Conservation (phyloP, 2,329 filamentous ascomycete species). For the Fusarium coicis region DNA sequence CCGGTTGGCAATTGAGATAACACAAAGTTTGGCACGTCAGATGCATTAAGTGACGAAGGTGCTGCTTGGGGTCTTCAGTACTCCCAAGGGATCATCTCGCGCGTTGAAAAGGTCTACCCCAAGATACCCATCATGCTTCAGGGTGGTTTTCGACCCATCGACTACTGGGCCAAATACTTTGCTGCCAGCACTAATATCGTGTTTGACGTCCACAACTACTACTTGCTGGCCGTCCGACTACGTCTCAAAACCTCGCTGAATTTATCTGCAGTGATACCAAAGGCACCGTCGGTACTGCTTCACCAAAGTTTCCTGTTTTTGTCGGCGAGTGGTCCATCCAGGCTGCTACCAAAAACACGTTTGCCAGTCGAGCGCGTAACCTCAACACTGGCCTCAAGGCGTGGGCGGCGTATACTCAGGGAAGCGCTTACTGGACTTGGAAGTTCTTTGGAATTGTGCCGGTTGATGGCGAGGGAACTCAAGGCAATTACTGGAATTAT, state of each 20-base stretch:
- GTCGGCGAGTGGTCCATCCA: background rate
- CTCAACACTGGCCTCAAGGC: background rate
- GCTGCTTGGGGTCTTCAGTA: background rate
- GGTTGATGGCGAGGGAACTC: background rate
- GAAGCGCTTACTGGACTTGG: background rate
- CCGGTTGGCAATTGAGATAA: background rate
- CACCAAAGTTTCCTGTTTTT: background rate
- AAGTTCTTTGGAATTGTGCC: background rate
- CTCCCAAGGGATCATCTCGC: background rate
- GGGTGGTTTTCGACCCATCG: background rate
- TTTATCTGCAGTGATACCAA: background rate
- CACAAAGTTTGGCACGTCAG: background rate
- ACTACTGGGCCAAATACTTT: background rate
- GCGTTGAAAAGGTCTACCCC: background rate
- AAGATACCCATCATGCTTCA: background rate
- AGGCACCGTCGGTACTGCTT: fast-evolving
- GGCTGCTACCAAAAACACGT: background rate
- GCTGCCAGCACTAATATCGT: background rate
- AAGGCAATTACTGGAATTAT: background rate
- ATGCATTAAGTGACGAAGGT: background rate
- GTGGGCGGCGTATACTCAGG: background rate
- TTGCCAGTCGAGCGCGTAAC: background rate
- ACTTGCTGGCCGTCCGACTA: background rate
- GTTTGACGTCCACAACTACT: background rate
- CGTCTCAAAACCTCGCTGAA: fast-evolving